Evolutionary conservation across 2,329 filamentous ascomycete genomes (phyloP).

Genomic region (Claviceps humidiphila): DNA sequence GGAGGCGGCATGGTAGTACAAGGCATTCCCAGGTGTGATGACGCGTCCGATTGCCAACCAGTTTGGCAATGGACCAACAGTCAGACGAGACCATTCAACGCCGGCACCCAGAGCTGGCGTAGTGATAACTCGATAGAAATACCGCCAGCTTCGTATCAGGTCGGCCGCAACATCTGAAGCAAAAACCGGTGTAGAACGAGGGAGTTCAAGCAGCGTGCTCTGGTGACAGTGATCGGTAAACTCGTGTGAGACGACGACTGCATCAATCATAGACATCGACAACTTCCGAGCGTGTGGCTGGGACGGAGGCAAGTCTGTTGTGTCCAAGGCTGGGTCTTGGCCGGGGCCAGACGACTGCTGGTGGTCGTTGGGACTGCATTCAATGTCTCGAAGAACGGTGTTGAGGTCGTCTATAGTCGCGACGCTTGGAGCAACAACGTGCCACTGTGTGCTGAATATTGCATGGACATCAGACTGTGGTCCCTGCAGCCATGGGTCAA

Average conservation of each 20-base stretch:
- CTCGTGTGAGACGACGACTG: conserved; percentile 48
- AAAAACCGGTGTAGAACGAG: conserved; percentile 40
- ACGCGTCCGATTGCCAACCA: conserved; percentile 51
- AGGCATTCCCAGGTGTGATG: conserved; percentile 36
- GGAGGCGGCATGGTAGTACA: conserved; percentile 50
- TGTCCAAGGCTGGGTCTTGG: neutral
- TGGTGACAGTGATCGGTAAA: conserved; percentile 58
- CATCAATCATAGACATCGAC: conserved; percentile 37
- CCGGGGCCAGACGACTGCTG: too few species aligned
- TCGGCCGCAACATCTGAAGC: conserved; percentile 44
- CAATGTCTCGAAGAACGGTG: conserved; percentile 33
- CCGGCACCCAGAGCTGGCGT: conserved; percentile 29
- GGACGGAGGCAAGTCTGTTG: neutral
- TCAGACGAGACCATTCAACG: conserved; percentile 9
- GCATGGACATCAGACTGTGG: conserved; percentile 48
- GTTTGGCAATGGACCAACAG: conserved; percentile 29
- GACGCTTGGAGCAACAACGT: conserved; percentile 39
- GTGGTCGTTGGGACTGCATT: conserved; percentile 14
- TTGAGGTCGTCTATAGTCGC: conserved; percentile 43
- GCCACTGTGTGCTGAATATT: conserved; percentile 55
- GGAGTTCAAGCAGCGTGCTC: conserved; percentile 43
- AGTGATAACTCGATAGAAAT: conserved; percentile 43
- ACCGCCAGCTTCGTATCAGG: conserved; percentile 42
- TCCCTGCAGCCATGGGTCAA: conserved; percentile 53
- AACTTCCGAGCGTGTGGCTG: conserved; percentile 6